A percentile compares a stretch with the other conserved stretches of the same genome.
These are phyloP conservation scores for Termitomyces sp. DNA, from an alignment of 768 basidiomycete genomes.

Conservation along the genomic window DNA sequence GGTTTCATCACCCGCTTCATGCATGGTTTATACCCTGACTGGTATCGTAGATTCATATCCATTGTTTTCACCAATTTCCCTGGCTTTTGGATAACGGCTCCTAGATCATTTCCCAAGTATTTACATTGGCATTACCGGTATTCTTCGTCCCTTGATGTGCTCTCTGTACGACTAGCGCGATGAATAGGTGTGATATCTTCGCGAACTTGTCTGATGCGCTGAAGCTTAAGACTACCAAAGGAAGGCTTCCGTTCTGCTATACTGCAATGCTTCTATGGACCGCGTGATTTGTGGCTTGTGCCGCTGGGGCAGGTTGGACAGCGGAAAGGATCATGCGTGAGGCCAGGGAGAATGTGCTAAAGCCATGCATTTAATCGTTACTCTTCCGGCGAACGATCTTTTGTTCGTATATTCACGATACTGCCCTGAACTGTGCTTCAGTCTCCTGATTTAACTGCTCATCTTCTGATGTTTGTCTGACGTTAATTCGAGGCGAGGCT, in stretches of 20 bases:
- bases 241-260: slow-evolving; percentile 66
- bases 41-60: slow-evolving; percentile 64
- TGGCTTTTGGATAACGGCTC: slow-evolving; percentile 64
- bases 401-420: too few relatives aligned
- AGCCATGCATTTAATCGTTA: too few relatives aligned
- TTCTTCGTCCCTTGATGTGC: background rate
- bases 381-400: too few relatives aligned
- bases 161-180: background rate
- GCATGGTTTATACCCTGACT: background rate
- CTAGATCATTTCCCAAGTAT: slow-evolving; percentile 77
- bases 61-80: slow-evolving; percentile 86
- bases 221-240: slow-evolving; percentile 35
- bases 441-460: too few relatives aligned
- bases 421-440: too few relatives aligned
- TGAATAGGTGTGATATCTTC: slow-evolving; percentile 70
- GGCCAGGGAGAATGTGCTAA: slow-evolving; percentile 59
- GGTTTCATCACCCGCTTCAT: background rate
- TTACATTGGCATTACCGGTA: slow-evolving; percentile 58
- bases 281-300: slow-evolving; percentile 61
- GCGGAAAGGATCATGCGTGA: slow-evolving; percentile 52
- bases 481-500: too few relatives aligned
- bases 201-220: slow-evolving; percentile 61
- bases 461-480: too few relatives aligned
- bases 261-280: slow-evolving; percentile 84
- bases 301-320: slow-evolving; percentile 43